Base-by-base conservation (phyloP, 2,329 filamentous ascomycete genomes). In the Pyrenophora teres region DNA sequence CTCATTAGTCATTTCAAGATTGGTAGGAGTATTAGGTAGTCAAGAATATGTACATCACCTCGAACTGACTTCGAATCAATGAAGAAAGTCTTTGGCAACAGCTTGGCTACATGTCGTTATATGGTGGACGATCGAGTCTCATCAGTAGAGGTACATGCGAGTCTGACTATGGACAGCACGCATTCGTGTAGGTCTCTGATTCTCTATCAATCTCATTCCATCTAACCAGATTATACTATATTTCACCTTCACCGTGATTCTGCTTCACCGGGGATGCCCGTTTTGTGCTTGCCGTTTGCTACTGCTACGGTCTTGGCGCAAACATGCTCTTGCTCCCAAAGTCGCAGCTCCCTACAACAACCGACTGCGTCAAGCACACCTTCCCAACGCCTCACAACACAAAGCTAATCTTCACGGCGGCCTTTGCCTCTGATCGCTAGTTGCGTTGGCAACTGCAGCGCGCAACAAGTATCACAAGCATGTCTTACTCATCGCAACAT, bases 281-380 rank as follows among this genome's bases (percentile, higher is more conserved):
- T 3, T 3, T 40, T n/a, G 36, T 39, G 25, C 33, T 32, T 49
- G 32, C 39, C 38, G 36, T 48, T 36, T 21, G 31, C 15, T 4
- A 9, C 27, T 42, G 42, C 36, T 21, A 30, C 30, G 38, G 38
- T 46, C 59, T 58, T 62, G 54, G 54, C 51, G 23, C 52, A 54
- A 57, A 58, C 51, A 23, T 39, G 40, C 56, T 51, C 52, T 46
- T 35, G 8, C 23, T 37, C 32, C 23, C 23, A 7, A 0, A 31
- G 5, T 25, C 6, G n/a, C 32, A 25, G n/a, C 7, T 15, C 23
- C 23, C 23, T 9, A 30, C 27, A 30, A 30, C 27, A 30, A 30
- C 27, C 8, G 10, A 30, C 27, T 1, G 9, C 27, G 10, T 23
- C 40, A 23, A 5, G n/a, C 13, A 13, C 25, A n/a, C 12, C 23